Conservation (phyloP, 208 protist genomes). For the Spongospora subterranea region DNA sequence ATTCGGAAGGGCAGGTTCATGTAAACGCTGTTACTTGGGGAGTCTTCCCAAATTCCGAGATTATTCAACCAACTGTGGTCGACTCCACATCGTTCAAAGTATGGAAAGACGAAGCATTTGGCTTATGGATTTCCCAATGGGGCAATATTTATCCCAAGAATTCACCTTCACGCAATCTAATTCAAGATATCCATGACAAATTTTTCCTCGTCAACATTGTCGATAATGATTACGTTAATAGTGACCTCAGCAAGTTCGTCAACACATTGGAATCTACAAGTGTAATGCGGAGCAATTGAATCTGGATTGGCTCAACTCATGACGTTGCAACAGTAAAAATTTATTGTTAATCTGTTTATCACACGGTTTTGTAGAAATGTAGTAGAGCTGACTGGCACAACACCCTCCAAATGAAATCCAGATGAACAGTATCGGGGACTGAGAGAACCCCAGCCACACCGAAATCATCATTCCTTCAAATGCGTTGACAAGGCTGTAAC, state of each 20-base stretch:
- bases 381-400: no score
- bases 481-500: no score
- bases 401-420: no score
- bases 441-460: no score
- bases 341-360: no score
- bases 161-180: constrained; percentile 58
- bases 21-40: constrained; percentile 81
- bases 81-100: constrained; percentile 68
- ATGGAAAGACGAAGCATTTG: constrained; percentile 78
- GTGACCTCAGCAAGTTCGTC: constrained; percentile 73
- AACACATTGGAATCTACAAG: no score
- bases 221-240: constrained; percentile 78
- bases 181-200: constrained; percentile 71
- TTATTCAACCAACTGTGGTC: constrained; percentile 83
- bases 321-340: no score
- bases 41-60: constrained; percentile 80
- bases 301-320: no score
- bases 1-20: constrained; percentile 61
- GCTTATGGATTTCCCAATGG: constrained; percentile 77
- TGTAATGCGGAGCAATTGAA: no score
- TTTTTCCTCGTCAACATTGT: constrained; percentile 80
- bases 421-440: no score
- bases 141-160: constrained; percentile 64
- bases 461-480: no score
- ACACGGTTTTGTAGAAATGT: no score